phyloP scores from a whole-genome alignment of 2,329 filamentous ascomycete species.

The Dactylellina cionopaga region DNA sequence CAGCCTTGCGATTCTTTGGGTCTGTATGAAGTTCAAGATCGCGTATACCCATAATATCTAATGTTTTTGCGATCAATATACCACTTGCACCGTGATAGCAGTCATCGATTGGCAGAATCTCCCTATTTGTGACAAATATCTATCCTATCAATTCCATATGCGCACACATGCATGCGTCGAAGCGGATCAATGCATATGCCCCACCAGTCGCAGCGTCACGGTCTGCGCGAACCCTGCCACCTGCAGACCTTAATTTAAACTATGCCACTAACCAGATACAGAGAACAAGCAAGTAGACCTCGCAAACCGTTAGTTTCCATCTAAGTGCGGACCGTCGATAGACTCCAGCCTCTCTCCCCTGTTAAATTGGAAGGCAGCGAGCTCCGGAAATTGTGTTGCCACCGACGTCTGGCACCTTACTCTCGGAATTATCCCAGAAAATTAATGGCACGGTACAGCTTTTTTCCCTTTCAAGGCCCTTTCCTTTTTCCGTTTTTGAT shows the following conservation, averaged over 20 bases:
- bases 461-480: too few relatives aligned
- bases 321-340: background rate
- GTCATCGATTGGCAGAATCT: too few relatives aligned
- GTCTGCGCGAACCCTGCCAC: conserved; percentile 13
- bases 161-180: too few relatives aligned
- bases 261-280: background rate
- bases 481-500: too few relatives aligned
- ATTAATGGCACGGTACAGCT: too few relatives aligned
- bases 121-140: too few relatives aligned
- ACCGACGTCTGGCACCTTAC: conserved; percentile 18
- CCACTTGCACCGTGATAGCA: background rate
- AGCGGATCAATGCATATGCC: background rate
- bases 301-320: conserved; percentile 6
- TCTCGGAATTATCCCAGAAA: too few relatives aligned
- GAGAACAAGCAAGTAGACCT: background rate
- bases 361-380: too few relatives aligned
- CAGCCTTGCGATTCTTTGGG: background rate
- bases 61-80: background rate
- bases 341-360: background rate
- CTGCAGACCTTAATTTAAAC: conserved; percentile 26
- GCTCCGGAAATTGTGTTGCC: conserved; percentile 24
- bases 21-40: background rate
- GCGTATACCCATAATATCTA: too few relatives aligned
- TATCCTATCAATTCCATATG: too few relatives aligned
- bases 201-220: conserved; percentile 1